Evolutionary conservation across 2,329 filamentous ascomycete genomes (phyloP).

Genomic region (Colletotrichum melonis): DNA sequence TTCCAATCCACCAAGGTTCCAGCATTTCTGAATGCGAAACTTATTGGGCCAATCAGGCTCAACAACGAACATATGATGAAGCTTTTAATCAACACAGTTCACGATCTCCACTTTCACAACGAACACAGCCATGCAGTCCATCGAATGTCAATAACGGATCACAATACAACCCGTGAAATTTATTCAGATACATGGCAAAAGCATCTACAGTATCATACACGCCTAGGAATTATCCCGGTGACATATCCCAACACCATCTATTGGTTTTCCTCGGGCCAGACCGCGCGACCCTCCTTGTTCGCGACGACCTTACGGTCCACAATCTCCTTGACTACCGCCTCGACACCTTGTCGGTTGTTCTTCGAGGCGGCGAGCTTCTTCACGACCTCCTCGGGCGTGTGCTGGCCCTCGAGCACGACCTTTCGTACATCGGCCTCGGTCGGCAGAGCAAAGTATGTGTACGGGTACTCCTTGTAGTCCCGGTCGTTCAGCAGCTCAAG

Average conservation of each 20-base stretch:
- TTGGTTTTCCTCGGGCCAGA: conserved; percentile 45
- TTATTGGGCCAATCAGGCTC: conserved; percentile 11
- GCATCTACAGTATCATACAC: conserved; percentile 35
- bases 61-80: neutral
- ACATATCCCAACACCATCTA: conserved; percentile 7
- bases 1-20: neutral
- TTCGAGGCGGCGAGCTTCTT: conserved; percentile 70
- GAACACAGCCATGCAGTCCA: neutral
- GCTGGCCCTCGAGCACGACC: conserved; percentile 52
- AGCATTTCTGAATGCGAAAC: neutral
- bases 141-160: neutral
- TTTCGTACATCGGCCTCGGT: conserved; percentile 70
- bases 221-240: conserved; percentile 14
- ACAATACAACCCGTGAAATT: conserved; percentile 13
- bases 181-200: conserved; percentile 29
- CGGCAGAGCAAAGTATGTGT: conserved; percentile 77
- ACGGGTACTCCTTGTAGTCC: conserved; percentile 81
- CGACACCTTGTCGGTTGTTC: conserved; percentile 75
- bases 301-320: conserved; percentile 69
- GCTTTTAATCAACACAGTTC: neutral
- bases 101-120: neutral
- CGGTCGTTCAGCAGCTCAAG: conserved; percentile 71
- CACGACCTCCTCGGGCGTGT: conserved; percentile 68
- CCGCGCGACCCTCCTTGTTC: conserved; percentile 55
- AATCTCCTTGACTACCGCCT: conserved; percentile 76